Base-by-base conservation (phyloP, 306 rosid genomes). In the Arachis stenosperma region DNA sequence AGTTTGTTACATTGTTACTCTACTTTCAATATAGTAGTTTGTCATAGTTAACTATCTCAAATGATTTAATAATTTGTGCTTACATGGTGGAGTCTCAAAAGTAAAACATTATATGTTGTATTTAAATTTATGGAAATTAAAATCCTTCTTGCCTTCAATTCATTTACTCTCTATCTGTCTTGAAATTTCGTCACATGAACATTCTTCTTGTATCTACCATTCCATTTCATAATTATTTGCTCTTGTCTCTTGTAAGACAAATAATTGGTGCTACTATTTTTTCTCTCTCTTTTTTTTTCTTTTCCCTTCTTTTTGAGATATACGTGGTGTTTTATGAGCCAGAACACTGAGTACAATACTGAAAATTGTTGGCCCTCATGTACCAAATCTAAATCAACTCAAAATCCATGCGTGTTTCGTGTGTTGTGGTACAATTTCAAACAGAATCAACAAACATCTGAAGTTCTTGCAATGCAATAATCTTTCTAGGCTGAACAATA, bases 21-120 rank as follows among this genome's bases (percentile, higher is more conserved):
- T 6, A 47, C 27, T 56, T 71, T 27, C 68, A 39, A 14, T 59
- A 51, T 15, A 41, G 65, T 66, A 69, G 59, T 48, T 48, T 66
- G 65, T 73, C 14, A 30, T 37, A 13, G 46, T 56, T 15, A 65
- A n/a, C 69, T 48, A 22, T 22, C 27, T 46, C 72, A 62, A 14
- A 48, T 15, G 53, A 14, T 33, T 14, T 73, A 22, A 9, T 2
- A 47, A 40, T 22, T 39, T 52, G 50, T 78, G 29, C 3, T 54
- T 37, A 40, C 22, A 67, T 47, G 10, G 30, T 5, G 2, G 69
- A 9, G 53, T 15, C 30, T 72, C 57, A 46, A 46, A 71, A 44
- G 58, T 58, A 30, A 71, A 13, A 5, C 57, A 63, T 29, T n/a
- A 52, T 12, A 39, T 69, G 61, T 15, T 67, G 48, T 73, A 29